Evolutionary conservation across 768 basidiomycete genomes (phyloP).

Genomic region (Suillus occidentalis): DNA sequence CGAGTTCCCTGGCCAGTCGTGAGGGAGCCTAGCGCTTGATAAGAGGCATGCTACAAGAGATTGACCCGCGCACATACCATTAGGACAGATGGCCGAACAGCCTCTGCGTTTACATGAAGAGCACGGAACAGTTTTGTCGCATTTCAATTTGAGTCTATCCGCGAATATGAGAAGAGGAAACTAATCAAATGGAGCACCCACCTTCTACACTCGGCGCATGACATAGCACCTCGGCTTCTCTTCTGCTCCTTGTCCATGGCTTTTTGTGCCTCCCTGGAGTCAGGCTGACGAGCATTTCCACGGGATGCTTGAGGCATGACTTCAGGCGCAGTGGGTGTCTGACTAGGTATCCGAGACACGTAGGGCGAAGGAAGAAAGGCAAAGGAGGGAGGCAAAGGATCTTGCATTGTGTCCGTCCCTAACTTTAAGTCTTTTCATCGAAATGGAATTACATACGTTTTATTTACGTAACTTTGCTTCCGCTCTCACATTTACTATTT

Average conservation of each 20-base stretch:
- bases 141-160: slow-evolving; percentile 64
- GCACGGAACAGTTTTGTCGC: slow-evolving; percentile 66
- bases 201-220: slow-evolving; percentile 67
- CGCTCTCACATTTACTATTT: slow-evolving; percentile 3
- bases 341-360: neutral
- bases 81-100: slow-evolving; percentile 77
- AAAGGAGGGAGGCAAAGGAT: neutral
- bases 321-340: neutral
- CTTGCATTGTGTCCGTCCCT: neutral
- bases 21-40: slow-evolving; percentile 46
- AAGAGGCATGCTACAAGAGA: neutral
- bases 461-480: slow-evolving; percentile 11
- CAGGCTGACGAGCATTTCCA: slow-evolving; percentile 38
- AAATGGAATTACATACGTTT: slow-evolving; percentile 8
- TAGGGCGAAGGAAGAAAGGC: neutral
- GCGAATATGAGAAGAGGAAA: neutral
- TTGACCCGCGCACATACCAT: slow-evolving; percentile 35
- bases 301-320: slow-evolving; percentile 52
- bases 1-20: slow-evolving; percentile 78
- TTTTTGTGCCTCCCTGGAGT: slow-evolving; percentile 39
- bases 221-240: slow-evolving; percentile 53
- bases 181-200: slow-evolving; percentile 24
- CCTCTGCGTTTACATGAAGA: slow-evolving; percentile 68
- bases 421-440: neutral
- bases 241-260: slow-evolving; percentile 68